phyloP scores from a whole-genome alignment of 352 stramenopile genomes.

The Hyaloperonospora arabidopsidis region DNA sequence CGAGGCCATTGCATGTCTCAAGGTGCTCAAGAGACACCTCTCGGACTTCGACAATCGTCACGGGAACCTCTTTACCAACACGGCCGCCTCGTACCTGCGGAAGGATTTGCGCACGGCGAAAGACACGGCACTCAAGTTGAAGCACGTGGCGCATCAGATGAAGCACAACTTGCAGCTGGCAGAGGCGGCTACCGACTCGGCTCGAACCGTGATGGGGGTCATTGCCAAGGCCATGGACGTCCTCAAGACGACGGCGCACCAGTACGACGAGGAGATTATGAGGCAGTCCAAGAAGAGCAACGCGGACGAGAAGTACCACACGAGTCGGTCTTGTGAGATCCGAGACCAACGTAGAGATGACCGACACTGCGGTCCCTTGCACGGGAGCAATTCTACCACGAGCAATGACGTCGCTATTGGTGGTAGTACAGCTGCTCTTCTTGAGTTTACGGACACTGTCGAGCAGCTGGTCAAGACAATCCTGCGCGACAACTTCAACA shows the following conservation, averaged over 20 bases:
- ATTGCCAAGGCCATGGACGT: slow-evolving; percentile 10
- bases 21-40: slow-evolving; percentile 19
- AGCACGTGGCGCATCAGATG: slow-evolving; percentile 14
- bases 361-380: too few relatives aligned
- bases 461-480: slow-evolving; percentile 19
- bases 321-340: background rate
- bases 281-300: background rate
- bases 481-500: slow-evolving; percentile 14
- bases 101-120: slow-evolving; percentile 17
- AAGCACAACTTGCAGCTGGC: slow-evolving; percentile 8
- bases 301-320: background rate
- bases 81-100: slow-evolving; percentile 20
- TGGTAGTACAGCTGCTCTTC: slow-evolving; percentile 1
- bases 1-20: slow-evolving; percentile 14
- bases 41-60: slow-evolving; percentile 15
- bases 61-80: slow-evolving; percentile 17
- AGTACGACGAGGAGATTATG: slow-evolving; percentile 21
- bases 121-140: slow-evolving; percentile 14
- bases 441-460: too few relatives aligned
- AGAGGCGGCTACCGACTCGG: slow-evolving; percentile 14
- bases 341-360: background rate
- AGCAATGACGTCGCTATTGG: too few relatives aligned
- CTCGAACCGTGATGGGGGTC: slow-evolving; percentile 13
- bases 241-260: slow-evolving; percentile 14
- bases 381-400: too few relatives aligned